Base-by-base conservation (phyloP, 179 eudicot genomes). In the Sideroxylon spinosum region DNA sequence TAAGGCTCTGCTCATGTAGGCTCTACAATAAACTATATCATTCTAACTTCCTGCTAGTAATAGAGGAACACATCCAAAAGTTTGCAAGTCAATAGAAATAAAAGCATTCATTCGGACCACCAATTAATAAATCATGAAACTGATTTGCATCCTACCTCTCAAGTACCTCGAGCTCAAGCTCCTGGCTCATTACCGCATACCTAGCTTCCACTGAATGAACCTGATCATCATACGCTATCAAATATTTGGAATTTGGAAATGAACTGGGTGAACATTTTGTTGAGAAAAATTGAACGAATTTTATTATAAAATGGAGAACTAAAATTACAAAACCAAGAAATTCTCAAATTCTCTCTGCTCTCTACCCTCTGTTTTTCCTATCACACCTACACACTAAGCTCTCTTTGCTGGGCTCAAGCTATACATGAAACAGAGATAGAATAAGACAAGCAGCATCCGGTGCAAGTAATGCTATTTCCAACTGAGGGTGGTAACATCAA, bases 31-130 rank as follows among this genome's bases (percentile, higher is more conserved):
- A 84, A 78, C 44, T 89, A 60, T 4, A 90, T 81, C 16, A 80
- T 74, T 64, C 89, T 87, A 74, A 90, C 90, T 48, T 90, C 89
- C n/a, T 89, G 91, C 23, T 87, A 92, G 78, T 93, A 90, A 68
- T 80, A 80, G 71, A 88, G 86, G 85, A 90, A 92, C 3, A 80
- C 87, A 76, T 88, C 91, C 5, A 92, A 82, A 19, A 92, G 85
- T 79, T 87, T 86, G 16, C 84, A 88, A 32, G 90, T 76, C 97
- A 94, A 92, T 0, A 87, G 56, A 8, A 92, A 75, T 1, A 94
- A 92, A 48, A 92, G 85, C 6, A 46, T 7, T 88, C 90, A 48
- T 85, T 81, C 37, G 1, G 1, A 3, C 37, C 37, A 29, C 37
- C 37, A 29, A 29, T 3, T 0, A 87, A 80, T 17, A 92, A 68